Percentiles rank a stretch among this genome's conserved stretches.
Evolutionary conservation across 495 filamentous ascomycete genomes (phyloP).

Genomic region (Cercophora samala): DNA sequence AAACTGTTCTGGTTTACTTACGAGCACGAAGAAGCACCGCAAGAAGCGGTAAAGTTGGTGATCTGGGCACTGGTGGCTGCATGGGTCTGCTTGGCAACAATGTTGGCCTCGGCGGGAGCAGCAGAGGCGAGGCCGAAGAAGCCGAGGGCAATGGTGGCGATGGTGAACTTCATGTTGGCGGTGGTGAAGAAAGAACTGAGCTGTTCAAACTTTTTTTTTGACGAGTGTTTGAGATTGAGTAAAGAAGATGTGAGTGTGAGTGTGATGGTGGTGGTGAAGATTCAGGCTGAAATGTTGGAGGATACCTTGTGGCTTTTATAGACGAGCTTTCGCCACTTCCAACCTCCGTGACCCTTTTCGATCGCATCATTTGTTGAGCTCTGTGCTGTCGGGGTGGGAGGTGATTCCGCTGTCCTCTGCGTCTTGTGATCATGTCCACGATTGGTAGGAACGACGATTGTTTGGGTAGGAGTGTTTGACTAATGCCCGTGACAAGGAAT

Average conservation of each 20-base stretch:
- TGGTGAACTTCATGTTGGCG: constrained; percentile 10
- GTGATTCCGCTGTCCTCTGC: not conserved
- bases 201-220: not conserved
- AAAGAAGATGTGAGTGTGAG: not conserved
- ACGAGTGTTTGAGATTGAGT: not conserved
- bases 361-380: not conserved
- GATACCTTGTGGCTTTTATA: not conserved
- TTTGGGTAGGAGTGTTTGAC: not conserved
- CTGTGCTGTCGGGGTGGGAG: not conserved
- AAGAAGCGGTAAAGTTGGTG: constrained; percentile 9
- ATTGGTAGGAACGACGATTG: not conserved
- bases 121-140: constrained; percentile 8
- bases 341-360: not conserved
- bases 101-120: constrained; percentile 4
- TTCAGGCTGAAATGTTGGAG: not conserved
- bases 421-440: not conserved
- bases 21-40: constrained; percentile 3
- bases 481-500: not conserved
- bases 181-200: not conserved
- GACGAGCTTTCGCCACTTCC: not conserved
- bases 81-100: not conserved
- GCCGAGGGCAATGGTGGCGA: not conserved
- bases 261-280: not conserved
- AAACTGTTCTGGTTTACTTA: too few species aligned
- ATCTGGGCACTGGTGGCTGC: constrained; percentile 3